Conservation (phyloP, 2,329 filamentous ascomycete genomes). For the Camillea tinctor region DNA sequence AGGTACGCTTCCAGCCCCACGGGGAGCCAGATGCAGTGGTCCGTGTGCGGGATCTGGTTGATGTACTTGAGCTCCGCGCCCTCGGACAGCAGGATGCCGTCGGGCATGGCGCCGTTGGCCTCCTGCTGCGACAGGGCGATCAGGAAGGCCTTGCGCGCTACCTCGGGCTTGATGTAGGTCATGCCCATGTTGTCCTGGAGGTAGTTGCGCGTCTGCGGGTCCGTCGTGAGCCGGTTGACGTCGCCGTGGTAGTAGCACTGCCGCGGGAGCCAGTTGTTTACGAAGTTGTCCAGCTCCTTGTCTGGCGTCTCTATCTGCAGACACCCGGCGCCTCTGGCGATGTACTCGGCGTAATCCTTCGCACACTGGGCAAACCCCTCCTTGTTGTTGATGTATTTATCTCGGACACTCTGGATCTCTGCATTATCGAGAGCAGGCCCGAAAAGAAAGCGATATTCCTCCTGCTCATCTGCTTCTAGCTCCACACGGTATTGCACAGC, state of each 20-base stretch:
- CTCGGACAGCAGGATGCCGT: conserved; percentile 53
- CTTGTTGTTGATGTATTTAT: conserved; percentile 49
- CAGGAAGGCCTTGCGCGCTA: conserved; percentile 48
- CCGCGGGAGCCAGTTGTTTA: conserved; percentile 59
- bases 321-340: conserved; percentile 49
- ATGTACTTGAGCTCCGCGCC: conserved; percentile 60
- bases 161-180: conserved; percentile 52
- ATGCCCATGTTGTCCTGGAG: conserved; percentile 62
- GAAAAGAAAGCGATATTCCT: conserved; percentile 54
- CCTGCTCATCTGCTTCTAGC: conserved; percentile 39
- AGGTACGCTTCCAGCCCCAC: conserved; percentile 55
- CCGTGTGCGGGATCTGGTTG: conserved; percentile 60
- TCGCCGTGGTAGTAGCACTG: conserved; percentile 60
- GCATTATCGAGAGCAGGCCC: conserved; percentile 52
- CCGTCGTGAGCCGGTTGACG: conserved; percentile 57
- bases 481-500: conserved; percentile 50
- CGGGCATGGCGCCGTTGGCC: conserved; percentile 54
- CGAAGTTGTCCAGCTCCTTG: conserved; percentile 53
- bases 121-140: conserved; percentile 54
- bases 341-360: conserved; percentile 49
- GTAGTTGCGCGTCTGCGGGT: conserved; percentile 59
- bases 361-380: conserved; percentile 46
- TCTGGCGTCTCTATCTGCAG: conserved; percentile 54
- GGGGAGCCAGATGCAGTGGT: conserved; percentile 59
- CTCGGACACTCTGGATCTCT: conserved; percentile 45